Conservation (phyloP, 2,329 filamentous ascomycete species). For the Diaporthe ilicicola region DNA sequence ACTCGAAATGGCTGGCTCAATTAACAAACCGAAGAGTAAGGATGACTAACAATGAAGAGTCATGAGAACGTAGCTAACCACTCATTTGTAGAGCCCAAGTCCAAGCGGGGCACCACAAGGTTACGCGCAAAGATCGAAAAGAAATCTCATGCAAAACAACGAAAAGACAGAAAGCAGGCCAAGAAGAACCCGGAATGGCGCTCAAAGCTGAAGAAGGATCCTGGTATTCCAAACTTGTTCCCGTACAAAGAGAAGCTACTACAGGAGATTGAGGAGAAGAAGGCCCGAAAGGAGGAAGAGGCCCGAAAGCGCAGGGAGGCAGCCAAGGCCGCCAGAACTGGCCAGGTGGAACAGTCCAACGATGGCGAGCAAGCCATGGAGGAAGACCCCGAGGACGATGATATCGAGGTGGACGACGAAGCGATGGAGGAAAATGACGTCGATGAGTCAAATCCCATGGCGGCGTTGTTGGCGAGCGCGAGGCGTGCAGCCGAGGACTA, state of each 20-base stretch:
- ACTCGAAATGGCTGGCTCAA: slow-evolving; percentile 58
- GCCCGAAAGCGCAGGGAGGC: slow-evolving; percentile 74
- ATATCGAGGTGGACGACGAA: slow-evolving; percentile 56
- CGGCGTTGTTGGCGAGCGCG: slow-evolving; percentile 87
- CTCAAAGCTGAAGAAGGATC: slow-evolving; percentile 95
- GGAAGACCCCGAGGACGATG: slow-evolving; percentile 54
- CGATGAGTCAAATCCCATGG: slow-evolving; percentile 85
- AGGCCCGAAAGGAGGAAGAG: slow-evolving; percentile 83
- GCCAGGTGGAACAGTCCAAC: slow-evolving; percentile 49
- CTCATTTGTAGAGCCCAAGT: slow-evolving; percentile 78
- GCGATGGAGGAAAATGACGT: slow-evolving; percentile 61
- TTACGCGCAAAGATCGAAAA: slow-evolving; percentile 97
- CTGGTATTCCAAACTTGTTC: slow-evolving; percentile 95
- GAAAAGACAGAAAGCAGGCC: slow-evolving; percentile 85
- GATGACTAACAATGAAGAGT: slow-evolving; percentile 19
- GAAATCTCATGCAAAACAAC: slow-evolving; percentile 86
- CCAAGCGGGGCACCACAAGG: slow-evolving; percentile 89
- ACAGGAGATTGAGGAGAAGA: slow-evolving; percentile 91
- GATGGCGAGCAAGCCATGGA: slow-evolving; percentile 56
- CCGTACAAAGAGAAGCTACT: slow-evolving; percentile 97
- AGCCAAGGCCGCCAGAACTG: slow-evolving; percentile 72
- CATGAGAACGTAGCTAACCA: background rate
- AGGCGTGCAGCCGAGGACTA: slow-evolving; percentile 80
- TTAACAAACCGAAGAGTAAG: slow-evolving; percentile 64
- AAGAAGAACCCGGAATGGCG: slow-evolving; percentile 99